Conservation (phyloP, 2,329 filamentous ascomycete species). For the Graphium sp. region DNA sequence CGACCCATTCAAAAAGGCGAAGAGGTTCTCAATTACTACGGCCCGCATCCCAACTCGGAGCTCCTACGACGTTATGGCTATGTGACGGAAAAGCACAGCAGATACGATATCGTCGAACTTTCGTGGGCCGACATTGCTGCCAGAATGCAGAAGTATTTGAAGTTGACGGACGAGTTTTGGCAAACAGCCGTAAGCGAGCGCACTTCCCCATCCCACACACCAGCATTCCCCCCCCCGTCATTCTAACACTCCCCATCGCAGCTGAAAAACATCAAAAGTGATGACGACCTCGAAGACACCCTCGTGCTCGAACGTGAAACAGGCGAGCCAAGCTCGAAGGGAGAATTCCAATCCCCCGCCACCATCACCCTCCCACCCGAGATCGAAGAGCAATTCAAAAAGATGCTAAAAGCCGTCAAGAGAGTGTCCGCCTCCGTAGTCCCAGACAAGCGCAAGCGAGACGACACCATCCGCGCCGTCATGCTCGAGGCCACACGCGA, state of each 20-base stretch:
- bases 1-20: constrained; percentile 51
- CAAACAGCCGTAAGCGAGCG: constrained; percentile 24
- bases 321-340: constrained; percentile 31
- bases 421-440: constrained; percentile 23
- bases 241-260: no score
- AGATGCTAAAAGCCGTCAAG: constrained; percentile 28
- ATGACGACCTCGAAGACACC: constrained; percentile 55
- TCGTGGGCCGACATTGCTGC: constrained; percentile 40
- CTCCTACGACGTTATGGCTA: constrained; percentile 76
- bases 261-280: constrained; percentile 29
- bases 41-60: constrained; percentile 67
- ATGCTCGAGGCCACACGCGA: constrained; percentile 19
- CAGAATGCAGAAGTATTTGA: constrained; percentile 20
- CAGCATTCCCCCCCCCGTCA: no score
- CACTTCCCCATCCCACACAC: no score
- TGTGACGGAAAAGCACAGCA: constrained; percentile 58
- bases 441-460: constrained; percentile 30
- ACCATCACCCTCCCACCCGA: constrained; percentile 28
- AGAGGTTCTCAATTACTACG: constrained; percentile 82
- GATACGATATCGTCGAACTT: constrained; percentile 73
- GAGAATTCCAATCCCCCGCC: constrained; percentile 19
- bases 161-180: constrained; percentile 18
- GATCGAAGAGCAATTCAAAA: constrained; percentile 32
- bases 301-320: constrained; percentile 49
- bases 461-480: constrained; percentile 24